Evolutionary conservation across 257 asterid species (phyloP).

Genomic region (Lycium ferocissimum): DNA sequence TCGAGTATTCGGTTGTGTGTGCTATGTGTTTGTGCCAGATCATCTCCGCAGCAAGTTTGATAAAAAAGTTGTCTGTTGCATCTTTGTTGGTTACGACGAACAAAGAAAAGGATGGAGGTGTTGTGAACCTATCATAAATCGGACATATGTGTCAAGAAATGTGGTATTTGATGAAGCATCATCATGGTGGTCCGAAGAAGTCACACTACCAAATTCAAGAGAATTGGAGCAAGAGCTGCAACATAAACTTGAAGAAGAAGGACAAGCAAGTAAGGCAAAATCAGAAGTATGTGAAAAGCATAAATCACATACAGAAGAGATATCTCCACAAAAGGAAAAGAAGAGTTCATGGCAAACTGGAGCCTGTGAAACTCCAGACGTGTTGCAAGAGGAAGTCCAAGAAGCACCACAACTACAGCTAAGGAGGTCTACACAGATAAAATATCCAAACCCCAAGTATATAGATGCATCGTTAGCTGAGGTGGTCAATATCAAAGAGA

Average conservation of each 20-base stretch:
- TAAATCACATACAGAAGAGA: not conserved
- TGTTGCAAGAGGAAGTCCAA: not conserved
- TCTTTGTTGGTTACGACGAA: not conserved
- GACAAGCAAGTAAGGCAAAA: too few relatives aligned
- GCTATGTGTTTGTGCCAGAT: not conserved
- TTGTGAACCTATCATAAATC: not conserved
- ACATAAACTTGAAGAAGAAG: too few relatives aligned
- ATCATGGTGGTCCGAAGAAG: too few relatives aligned
- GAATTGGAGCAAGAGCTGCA: too few relatives aligned
- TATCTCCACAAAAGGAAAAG: not conserved
- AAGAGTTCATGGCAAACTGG: not conserved
- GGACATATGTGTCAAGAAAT: too few relatives aligned
- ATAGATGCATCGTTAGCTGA: not conserved
- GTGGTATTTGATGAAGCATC: too few relatives aligned
- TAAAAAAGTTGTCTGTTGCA: not conserved
- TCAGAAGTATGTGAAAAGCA: too few relatives aligned
- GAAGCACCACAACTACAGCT: not conserved
- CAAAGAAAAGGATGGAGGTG: not conserved
- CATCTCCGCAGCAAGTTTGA: conserved; percentile 1
- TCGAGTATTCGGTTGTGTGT: not conserved
- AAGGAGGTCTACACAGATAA: not conserved
- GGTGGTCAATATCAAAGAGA: not conserved
- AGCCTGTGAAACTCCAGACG: not conserved
- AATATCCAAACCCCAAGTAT: not conserved
- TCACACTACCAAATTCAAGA: too few relatives aligned